phyloP scores from a whole-genome alignment of 768 basidiomycete genomes.

The Russula abietina region DNA sequence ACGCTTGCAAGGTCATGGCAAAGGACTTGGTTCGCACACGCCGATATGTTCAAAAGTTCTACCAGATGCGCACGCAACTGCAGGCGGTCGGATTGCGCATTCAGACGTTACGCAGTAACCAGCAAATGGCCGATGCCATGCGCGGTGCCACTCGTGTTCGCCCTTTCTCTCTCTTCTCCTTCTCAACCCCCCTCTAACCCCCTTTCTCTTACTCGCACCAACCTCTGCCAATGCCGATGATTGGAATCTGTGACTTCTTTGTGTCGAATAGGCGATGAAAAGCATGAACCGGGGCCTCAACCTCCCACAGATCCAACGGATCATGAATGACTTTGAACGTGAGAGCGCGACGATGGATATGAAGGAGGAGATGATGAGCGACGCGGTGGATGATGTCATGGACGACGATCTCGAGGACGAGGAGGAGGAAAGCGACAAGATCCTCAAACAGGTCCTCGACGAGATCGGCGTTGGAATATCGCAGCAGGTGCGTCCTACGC shows the following conservation, averaged over 20 bases:
- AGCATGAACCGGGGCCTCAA: constrained; percentile 97
- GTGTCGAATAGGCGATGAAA: constrained; percentile 76
- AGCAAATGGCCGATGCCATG: constrained; percentile 99
- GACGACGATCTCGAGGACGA: constrained; percentile 89
- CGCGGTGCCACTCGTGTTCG: constrained; percentile 90
- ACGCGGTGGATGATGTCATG: constrained; percentile 96
- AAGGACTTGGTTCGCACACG: constrained; percentile 97
- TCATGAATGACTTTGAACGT: constrained; percentile 97
- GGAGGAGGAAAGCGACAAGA: constrained; percentile 93
- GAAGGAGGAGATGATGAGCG: constrained; percentile 99
- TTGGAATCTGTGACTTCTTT: not conserved
- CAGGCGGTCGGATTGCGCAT: constrained; percentile 94
- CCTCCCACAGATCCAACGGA: constrained; percentile 87
- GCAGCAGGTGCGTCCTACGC: constrained; percentile 65
- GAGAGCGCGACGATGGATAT: constrained; percentile 99
- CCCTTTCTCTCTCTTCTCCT: constrained; percentile 19
- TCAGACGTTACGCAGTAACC: constrained; percentile 93
- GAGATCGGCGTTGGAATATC: constrained; percentile 92
- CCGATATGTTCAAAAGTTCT: constrained; percentile 95
- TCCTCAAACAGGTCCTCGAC: constrained; percentile 91
- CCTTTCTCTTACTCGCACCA: not conserved
- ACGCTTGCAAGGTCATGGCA: constrained; percentile 98
- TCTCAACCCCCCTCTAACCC: too few species aligned
- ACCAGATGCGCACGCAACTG: constrained; percentile 97
- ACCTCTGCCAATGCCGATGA: not conserved